These are phyloP conservation scores for Dioszegia hungarica DNA, from an alignment of 768 basidiomycete genomes.

Conservation along the genomic window DNA sequence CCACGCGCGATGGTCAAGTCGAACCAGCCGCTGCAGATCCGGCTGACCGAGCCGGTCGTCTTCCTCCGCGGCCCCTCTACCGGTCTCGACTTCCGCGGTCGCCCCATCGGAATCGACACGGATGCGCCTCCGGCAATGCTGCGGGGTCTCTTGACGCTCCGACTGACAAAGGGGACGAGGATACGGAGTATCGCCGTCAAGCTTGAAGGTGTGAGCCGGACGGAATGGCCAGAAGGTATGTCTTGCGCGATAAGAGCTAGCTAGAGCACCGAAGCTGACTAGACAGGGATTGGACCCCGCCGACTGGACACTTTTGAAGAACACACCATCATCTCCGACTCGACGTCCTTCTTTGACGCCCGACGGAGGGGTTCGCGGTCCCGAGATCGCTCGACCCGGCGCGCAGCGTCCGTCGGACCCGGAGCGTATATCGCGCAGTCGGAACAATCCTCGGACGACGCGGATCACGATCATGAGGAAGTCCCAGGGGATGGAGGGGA, in stretches of 20 bases:
- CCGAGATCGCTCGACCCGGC: slow-evolving; percentile 50
- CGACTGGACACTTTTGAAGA: slow-evolving; percentile 74
- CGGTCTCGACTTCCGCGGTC: slow-evolving; percentile 48
- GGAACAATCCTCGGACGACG: slow-evolving; percentile 4
- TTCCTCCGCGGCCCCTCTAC: slow-evolving; percentile 57
- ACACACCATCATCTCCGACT: slow-evolving; percentile 66
- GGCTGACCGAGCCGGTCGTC: slow-evolving; percentile 68
- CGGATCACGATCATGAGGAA: slow-evolving; percentile 17
- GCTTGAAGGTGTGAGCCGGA: slow-evolving; percentile 65
- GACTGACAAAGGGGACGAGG: slow-evolving; percentile 69
- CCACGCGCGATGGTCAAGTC: slow-evolving; percentile 30
- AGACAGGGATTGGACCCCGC: slow-evolving; percentile 61
- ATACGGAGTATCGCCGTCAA: slow-evolving; percentile 80
- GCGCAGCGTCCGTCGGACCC: slow-evolving; percentile 56
- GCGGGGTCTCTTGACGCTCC: slow-evolving; percentile 63
- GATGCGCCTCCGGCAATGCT: slow-evolving; percentile 59
- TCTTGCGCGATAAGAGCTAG: not conserved
- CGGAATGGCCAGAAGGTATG: slow-evolving; percentile 82
- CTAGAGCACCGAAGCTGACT: not conserved
- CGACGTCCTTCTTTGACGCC: slow-evolving; percentile 69
- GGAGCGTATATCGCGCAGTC: slow-evolving; percentile 28
- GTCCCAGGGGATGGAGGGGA: slow-evolving; percentile 3
- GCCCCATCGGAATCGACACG: slow-evolving; percentile 41
- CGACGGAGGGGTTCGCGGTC: slow-evolving; percentile 30
- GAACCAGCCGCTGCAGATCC: slow-evolving; percentile 51